Evolutionary conservation across 73 alveolate genomes (phyloP).

Genomic region (Durusdinium trenchii): DNA sequence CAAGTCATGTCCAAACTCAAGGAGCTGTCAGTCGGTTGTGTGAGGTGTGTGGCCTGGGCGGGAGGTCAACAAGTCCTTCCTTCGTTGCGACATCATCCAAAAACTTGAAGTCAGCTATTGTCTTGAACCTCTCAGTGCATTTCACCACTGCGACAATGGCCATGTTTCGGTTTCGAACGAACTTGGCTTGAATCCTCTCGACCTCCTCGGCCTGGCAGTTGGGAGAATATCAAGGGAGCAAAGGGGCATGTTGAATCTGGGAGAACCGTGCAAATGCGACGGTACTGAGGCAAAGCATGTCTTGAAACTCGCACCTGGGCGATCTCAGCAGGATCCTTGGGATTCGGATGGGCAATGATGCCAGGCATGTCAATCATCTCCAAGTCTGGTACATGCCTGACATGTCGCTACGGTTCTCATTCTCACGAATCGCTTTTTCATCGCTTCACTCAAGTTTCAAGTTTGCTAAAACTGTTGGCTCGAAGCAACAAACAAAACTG

Average conservation of each 20-base stretch:
- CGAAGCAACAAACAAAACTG: too few relatives aligned
- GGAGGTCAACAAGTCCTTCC: background rate
- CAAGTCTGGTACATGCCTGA: constrained; percentile 1
- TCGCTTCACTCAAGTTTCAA: background rate
- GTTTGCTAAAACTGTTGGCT: background rate
- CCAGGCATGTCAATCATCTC: constrained; percentile 58
- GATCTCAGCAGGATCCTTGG: background rate
- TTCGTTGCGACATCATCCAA: background rate
- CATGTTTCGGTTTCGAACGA: background rate
- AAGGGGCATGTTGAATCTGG: too few relatives aligned
- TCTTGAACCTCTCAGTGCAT: constrained; percentile 38
- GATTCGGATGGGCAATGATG: constrained; percentile 6
- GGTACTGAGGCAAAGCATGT: too few relatives aligned
- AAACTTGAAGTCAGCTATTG: constrained; percentile 5
- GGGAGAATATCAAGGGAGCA: too few relatives aligned
- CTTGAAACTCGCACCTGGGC: background rate
- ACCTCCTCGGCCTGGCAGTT: background rate
- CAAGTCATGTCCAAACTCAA: too few relatives aligned
- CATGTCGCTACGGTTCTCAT: background rate
- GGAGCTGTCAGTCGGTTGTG: too few relatives aligned
- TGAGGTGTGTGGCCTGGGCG: background rate
- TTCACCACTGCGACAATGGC: constrained; percentile 46
- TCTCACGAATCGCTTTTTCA: background rate
- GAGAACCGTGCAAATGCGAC: too few relatives aligned
- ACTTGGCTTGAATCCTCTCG: constrained; percentile 14